Evolutionary conservation across 2,329 filamentous ascomycete species (phyloP).

Genomic region (Aspergillus sp.): DNA sequence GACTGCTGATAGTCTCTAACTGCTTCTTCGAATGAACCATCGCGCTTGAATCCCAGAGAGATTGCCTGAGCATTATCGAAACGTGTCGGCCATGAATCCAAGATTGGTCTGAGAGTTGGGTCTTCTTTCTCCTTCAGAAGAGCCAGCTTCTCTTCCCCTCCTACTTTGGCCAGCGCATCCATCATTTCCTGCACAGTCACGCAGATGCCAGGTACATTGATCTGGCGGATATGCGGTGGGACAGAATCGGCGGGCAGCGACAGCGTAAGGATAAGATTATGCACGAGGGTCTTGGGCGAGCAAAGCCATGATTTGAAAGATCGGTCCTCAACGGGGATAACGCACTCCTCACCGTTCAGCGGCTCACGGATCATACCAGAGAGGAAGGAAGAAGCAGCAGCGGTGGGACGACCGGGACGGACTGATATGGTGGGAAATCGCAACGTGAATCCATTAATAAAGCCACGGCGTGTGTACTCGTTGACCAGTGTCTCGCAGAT

Average conservation of each 20-base stretch:
- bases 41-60: constrained; percentile 56
- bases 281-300: constrained; percentile 57
- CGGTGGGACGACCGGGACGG: constrained; percentile 63
- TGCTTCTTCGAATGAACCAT: constrained; percentile 58
- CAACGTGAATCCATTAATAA: constrained; percentile 62
- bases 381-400: constrained; percentile 66
- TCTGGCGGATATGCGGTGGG: constrained; percentile 52
- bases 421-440: constrained; percentile 67
- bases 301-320: constrained; percentile 59
- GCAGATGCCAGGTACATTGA: constrained; percentile 61
- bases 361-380: constrained; percentile 68
- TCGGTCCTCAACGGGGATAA: constrained; percentile 57
- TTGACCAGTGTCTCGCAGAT: constrained; percentile 66
- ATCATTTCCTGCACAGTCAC: constrained; percentile 62
- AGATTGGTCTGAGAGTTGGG: constrained; percentile 55
- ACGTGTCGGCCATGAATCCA: constrained; percentile 60
- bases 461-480: constrained; percentile 64
- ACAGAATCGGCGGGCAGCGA: constrained; percentile 48
- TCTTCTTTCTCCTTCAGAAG: constrained; percentile 59
- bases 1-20: constrained; percentile 60
- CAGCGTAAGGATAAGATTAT: constrained; percentile 58
- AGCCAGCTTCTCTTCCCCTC: constrained; percentile 56
- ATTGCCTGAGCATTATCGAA: constrained; percentile 60
- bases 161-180: constrained; percentile 59
- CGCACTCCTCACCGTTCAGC: constrained; percentile 58